Conservation (phyloP, 1,284 basidiomycete species). For the Microbotryum violaceum region DNA sequence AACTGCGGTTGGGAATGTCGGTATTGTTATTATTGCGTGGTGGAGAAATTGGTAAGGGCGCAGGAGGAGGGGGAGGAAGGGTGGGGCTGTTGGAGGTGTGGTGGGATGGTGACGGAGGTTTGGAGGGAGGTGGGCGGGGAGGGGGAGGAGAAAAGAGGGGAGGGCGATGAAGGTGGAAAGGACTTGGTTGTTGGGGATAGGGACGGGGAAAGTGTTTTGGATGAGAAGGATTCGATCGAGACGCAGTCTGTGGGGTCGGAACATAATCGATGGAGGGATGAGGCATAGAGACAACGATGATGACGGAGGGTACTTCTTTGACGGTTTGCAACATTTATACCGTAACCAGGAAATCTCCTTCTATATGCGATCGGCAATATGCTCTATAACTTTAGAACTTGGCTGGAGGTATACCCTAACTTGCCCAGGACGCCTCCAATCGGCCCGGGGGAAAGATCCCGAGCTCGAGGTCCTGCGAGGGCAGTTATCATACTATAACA, state of each 20-base stretch:
- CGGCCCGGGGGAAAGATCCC: slow-evolving; percentile 63
- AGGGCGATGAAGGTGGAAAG: background rate
- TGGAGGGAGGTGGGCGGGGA: slow-evolving; percentile 5
- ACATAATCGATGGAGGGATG: background rate
- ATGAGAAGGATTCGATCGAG: background rate
- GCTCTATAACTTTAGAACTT: slow-evolving; percentile 61
- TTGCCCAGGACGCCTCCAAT: slow-evolving; percentile 60
- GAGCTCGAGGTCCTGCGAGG: slow-evolving; percentile 65
- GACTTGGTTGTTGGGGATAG: background rate
- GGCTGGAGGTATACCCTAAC: slow-evolving; percentile 53
- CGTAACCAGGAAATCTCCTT: background rate
- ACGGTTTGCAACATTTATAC: background rate
- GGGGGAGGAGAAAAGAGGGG: background rate
- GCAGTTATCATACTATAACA: slow-evolving; percentile 58
- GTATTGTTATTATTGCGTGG: slow-evolving; percentile 37
- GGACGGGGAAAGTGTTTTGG: background rate
- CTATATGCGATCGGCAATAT: too few relatives aligned
- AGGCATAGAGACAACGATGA: background rate
- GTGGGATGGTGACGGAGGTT: slow-evolving; percentile 15
- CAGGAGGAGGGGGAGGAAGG: slow-evolving; percentile 26
- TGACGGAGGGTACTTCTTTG: background rate
- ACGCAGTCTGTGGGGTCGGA: background rate
- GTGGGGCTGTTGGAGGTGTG: slow-evolving; percentile 33
- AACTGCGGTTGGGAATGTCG: slow-evolving; percentile 27
- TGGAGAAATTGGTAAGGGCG: slow-evolving; percentile 16